Evolutionary conservation across 768 basidiomycete genomes (phyloP).

Genomic region (Sarcodon aspratus): DNA sequence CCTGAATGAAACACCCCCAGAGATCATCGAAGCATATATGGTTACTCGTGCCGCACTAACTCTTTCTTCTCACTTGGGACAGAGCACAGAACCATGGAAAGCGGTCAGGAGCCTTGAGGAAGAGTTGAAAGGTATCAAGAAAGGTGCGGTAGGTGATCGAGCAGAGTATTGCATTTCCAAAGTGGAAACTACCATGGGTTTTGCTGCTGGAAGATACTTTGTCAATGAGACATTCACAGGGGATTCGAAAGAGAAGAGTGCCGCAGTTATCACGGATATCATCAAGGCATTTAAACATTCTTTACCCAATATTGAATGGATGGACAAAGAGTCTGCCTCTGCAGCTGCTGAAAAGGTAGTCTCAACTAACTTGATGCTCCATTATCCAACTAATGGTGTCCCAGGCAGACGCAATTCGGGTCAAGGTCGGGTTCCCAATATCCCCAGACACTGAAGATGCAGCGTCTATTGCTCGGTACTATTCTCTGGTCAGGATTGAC

Average conservation of each 20-base stretch:
- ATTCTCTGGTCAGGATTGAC: slow-evolving; percentile 53
- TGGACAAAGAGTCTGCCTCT: slow-evolving; percentile 73
- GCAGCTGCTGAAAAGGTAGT: slow-evolving; percentile 78
- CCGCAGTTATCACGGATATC: slow-evolving; percentile 79
- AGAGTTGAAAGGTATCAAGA: slow-evolving; percentile 71
- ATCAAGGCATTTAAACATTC: slow-evolving; percentile 76
- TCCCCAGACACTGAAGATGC: slow-evolving; percentile 75
- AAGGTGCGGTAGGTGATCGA: slow-evolving; percentile 75
- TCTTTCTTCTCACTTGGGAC: slow-evolving; percentile 63
- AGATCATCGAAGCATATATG: slow-evolving; percentile 81
- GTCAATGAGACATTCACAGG: slow-evolving; percentile 76
- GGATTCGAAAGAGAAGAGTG: slow-evolving; percentile 69
- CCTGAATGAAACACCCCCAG: slow-evolving; percentile 51
- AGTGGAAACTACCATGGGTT: slow-evolving; percentile 73
- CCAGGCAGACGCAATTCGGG: slow-evolving; percentile 68
- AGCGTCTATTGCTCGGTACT: slow-evolving; percentile 62
- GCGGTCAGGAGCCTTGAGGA: slow-evolving; percentile 62
- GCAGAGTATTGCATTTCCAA: slow-evolving; percentile 70
- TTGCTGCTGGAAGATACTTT: slow-evolving; percentile 82
- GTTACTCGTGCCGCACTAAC: slow-evolving; percentile 62
- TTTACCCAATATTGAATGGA: slow-evolving; percentile 72
- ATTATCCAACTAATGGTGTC: slow-evolving; percentile 3
- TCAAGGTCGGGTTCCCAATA: slow-evolving; percentile 90
- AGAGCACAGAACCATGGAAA: slow-evolving; percentile 68
- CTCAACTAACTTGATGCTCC: slow-evolving; percentile 2